Percentiles rank a stretch among this genome's conserved stretches.
phyloP scores from a whole-genome alignment of 257 asterid species.

The Nicotiana sylvestris region DNA sequence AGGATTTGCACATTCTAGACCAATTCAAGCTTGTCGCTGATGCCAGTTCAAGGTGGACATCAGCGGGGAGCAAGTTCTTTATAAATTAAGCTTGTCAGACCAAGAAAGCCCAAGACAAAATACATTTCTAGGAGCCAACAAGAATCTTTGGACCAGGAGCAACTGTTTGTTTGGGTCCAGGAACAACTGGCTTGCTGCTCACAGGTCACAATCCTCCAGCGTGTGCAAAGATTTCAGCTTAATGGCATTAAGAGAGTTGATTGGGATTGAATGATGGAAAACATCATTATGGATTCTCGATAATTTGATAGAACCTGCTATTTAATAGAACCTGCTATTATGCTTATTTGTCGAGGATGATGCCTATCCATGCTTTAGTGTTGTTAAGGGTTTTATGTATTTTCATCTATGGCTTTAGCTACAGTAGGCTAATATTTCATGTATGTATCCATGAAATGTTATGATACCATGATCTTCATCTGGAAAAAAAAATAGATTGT shows the following conservation, averaged over 20 bases:
- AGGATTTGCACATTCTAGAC: conserved; percentile 27
- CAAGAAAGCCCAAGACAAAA: no score
- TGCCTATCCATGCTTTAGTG: neutral
- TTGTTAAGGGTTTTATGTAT: conserved; percentile 4
- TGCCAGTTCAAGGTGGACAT: conserved; percentile 23
- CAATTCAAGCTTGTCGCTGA: conserved; percentile 70
- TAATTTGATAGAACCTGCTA: neutral
- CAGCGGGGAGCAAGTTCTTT: neutral
- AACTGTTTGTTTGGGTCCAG: neutral
- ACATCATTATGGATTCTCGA: neutral
- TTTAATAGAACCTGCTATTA: neutral
- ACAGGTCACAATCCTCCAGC: neutral
- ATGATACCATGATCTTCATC: neutral
- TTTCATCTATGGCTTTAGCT: neutral
- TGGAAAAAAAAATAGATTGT: no score
- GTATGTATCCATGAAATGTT: neutral
- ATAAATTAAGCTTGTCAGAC: no score
- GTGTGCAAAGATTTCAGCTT: neutral
- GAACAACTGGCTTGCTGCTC: neutral
- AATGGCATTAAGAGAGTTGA: neutral
- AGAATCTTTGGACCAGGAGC: neutral
- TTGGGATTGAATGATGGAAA: neutral
- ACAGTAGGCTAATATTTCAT: neutral
- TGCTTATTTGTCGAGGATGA: neutral
- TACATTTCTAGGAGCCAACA: no score